Conservation (phyloP, 2,329 filamentous ascomycete species). For the Aspergillus candidus region DNA sequence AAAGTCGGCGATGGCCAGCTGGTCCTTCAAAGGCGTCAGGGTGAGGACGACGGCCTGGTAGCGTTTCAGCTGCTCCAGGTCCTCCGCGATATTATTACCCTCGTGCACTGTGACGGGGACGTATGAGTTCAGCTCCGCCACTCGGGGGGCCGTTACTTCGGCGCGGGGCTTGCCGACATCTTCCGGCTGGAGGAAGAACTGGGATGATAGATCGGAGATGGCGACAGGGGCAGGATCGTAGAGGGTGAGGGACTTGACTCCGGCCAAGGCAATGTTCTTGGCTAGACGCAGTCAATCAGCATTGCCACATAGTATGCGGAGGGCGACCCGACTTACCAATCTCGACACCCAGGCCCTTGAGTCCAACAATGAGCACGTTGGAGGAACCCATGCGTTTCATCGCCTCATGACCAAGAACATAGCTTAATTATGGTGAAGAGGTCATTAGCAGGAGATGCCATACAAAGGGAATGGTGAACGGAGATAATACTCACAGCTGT, state of each 20-base stretch:
- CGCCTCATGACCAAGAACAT: constrained; percentile 69
- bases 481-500: constrained; percentile 45
- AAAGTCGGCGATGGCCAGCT: constrained; percentile 81
- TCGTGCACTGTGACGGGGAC: constrained; percentile 77
- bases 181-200: constrained; percentile 86
- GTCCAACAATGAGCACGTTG: constrained; percentile 83
- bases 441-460: constrained; percentile 1
- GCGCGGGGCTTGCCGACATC: constrained; percentile 93
- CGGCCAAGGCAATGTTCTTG: constrained; percentile 96
- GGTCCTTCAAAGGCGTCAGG: constrained; percentile 70
- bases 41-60: constrained; percentile 93
- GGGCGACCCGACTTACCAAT: constrained; percentile 49
- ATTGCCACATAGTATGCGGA: neutral
- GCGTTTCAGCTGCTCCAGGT: constrained; percentile 76
- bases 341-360: constrained; percentile 93
- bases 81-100: constrained; percentile 59
- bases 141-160: constrained; percentile 75
- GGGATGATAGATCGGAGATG: constrained; percentile 86
- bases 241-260: constrained; percentile 93
- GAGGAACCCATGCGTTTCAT: constrained; percentile 99
- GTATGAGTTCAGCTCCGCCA: constrained; percentile 94
- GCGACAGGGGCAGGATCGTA: constrained; percentile 80
- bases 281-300: constrained; percentile 44
- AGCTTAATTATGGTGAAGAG: constrained; percentile 31
- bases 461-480: constrained; percentile 1